These are phyloP conservation scores for Tinospora cordifolia DNA, from an alignment of 164 flowering plant genomes.

Conservation along the genomic window DNA sequence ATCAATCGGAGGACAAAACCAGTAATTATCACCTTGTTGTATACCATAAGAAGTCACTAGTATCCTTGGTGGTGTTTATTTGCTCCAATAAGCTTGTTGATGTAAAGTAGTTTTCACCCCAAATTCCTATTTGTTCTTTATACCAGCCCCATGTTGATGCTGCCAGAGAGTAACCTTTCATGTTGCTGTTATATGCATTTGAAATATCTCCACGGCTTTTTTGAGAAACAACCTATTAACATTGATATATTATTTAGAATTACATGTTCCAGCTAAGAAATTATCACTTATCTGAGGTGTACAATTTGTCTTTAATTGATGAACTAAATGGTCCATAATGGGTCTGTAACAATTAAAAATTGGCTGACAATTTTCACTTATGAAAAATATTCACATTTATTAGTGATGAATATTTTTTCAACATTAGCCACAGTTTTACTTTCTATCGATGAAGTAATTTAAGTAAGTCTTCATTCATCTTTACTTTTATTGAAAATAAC, in stretches of 20 bases:
- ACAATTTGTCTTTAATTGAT: no score
- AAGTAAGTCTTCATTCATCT: no score
- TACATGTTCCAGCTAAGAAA: no score
- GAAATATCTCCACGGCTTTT: constrained; percentile 19
- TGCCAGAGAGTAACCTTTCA: constrained; percentile 14
- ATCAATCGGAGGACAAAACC: background rate
- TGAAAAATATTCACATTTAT: no score
- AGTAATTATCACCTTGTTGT: constrained; percentile 32
- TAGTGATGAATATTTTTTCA: no score
- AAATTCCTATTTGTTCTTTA: constrained; percentile 35
- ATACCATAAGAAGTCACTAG: constrained; percentile 62
- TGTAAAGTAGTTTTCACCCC: constrained; percentile 33
- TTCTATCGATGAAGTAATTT: no score
- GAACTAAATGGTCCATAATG: no score
- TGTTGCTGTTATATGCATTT: constrained; percentile 10
- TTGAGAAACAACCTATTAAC: constrained; percentile 35
- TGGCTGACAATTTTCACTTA: no score
- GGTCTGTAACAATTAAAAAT: no score
- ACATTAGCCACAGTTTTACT: no score
- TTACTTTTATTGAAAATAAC: no score
- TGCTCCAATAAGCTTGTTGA: constrained; percentile 47
- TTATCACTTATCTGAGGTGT: no score
- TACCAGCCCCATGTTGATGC: constrained; percentile 39
- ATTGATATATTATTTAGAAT: background rate
- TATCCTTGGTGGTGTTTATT: constrained; percentile 57